A percentile compares a stretch with the other conserved stretches of the same genome.
Evolutionary conservation across 2,329 filamentous ascomycete genomes (phyloP).

Genomic region (Teratosphaeria destructans): DNA sequence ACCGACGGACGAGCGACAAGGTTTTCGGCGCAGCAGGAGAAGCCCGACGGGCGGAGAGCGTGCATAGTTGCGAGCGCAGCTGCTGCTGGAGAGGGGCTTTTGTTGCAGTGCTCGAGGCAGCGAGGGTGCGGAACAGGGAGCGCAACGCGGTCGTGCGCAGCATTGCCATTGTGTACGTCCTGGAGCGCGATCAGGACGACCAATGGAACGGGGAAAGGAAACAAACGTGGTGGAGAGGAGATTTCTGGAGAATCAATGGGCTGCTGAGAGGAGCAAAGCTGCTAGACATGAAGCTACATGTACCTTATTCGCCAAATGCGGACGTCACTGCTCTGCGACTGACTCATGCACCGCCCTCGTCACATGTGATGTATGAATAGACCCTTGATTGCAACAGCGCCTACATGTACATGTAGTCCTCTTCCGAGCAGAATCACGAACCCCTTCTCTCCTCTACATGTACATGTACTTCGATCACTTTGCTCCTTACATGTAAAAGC

Average conservation of each 20-base stretch:
- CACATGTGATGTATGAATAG: neutral
- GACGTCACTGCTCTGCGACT: neutral
- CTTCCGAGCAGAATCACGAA: neutral
- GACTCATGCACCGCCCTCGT: neutral
- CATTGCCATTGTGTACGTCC: slow-evolving; percentile 23
- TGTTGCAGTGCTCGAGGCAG: slow-evolving; percentile 18
- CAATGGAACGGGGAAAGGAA: neutral
- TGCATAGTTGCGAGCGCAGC: slow-evolving; percentile 34
- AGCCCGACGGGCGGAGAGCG: slow-evolving; percentile 25
- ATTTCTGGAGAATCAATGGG: neutral
- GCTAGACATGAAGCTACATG: too few relatives aligned
- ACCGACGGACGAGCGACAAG: slow-evolving; percentile 3
- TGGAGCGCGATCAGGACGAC: neutral
- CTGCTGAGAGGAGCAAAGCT: neutral
- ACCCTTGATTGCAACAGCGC: neutral
- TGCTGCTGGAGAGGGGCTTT: slow-evolving; percentile 25
- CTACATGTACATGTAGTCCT: neutral
- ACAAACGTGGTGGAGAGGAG: slow-evolving; percentile 3
- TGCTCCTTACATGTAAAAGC: neutral
- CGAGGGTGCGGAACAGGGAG: slow-evolving; percentile 27
- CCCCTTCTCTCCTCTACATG: neutral
- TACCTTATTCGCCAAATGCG: neutral
- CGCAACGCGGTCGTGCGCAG: slow-evolving; percentile 36
- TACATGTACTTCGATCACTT: neutral
- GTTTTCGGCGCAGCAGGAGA: slow-evolving; percentile 17